Base-by-base conservation (phyloP, 495 filamentous ascomycete genomes). In the Copromyces sp. region DNA sequence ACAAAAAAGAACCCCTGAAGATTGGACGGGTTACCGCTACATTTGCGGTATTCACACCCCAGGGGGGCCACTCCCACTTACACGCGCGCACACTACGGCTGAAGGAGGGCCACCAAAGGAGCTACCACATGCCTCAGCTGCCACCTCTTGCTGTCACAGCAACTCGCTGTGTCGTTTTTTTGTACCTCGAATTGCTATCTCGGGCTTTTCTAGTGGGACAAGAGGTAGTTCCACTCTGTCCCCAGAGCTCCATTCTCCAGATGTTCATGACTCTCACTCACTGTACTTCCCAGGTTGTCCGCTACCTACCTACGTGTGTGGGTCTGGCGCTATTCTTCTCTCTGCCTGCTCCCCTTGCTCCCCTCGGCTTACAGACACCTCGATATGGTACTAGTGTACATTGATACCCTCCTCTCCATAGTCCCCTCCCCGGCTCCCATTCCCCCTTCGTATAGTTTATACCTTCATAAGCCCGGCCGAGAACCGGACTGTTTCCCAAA, bases 401-500 rank as follows among this genome's bases (percentile, higher is more conserved):
- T 65, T 16, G 53, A 37, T 35, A 65, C 53, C 53, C 53, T 65
- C 53, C 53, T 65, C 53, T 65, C 14, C 53, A 65, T 35, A 65
- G 29, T 29, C 70, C 24, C 35, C 32, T 37, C 42, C 69, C 44
- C 17, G 16, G 32, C 24, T 59, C 12, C 70, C 70, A 45, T 20
- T 35, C 44, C 20, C 16, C 16, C 16, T 59, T 68, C 29, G 41
- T 38, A 45, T 59, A 45, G 16, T 71, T 39, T 39, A 68, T 45
- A 35, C 44, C 35, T 68, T 68, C 53, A 12, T 38, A 37, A 71
- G 32, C 41, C 42, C 70, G 17, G 42, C 70, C 70, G 70, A 71
- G 39, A 68, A 32, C 42, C 70, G 38, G 29, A 68, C 29, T 17
- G 3, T 42, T 41, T 69, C 20, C 59, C 17, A 73, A 72, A 78